Percentiles rank a stretch among this genome's conserved stretches.
Evolutionary conservation across 768 basidiomycete species (phyloP).

Genomic region (Albatrellus ellisii): DNA sequence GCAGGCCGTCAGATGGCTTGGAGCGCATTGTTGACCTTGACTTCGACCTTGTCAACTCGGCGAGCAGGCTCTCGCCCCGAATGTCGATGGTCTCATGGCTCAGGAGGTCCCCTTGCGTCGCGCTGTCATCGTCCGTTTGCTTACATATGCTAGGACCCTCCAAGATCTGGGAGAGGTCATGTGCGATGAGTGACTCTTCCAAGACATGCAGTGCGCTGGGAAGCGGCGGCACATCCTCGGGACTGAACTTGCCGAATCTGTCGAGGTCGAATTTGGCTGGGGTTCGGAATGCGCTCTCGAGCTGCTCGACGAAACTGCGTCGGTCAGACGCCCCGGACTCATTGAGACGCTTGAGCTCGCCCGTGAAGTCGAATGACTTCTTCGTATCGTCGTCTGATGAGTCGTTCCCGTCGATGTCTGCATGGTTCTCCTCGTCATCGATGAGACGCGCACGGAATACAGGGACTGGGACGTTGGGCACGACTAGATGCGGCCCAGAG

Average conservation of each 20-base stretch:
- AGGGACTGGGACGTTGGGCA: slow-evolving; percentile 16
- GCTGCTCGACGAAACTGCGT: slow-evolving; percentile 65
- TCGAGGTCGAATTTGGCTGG: slow-evolving; percentile 56
- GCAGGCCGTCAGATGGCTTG: slow-evolving; percentile 46
- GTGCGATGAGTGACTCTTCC: slow-evolving; percentile 8
- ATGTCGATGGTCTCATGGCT: slow-evolving; percentile 10
- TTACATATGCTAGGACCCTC: background rate
- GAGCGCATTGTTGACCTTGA: slow-evolving; percentile 23
- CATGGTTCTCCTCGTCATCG: slow-evolving; percentile 30
- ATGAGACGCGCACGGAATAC: slow-evolving; percentile 32
- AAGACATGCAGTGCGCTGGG: slow-evolving; percentile 31
- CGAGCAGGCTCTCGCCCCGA: background rate
- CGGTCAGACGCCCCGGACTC: slow-evolving; percentile 59
- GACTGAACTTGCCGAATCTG: slow-evolving; percentile 25
- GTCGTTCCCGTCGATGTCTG: slow-evolving; percentile 27
- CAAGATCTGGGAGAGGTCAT: slow-evolving; percentile 3
- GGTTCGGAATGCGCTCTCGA: slow-evolving; percentile 69
- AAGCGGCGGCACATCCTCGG: slow-evolving; percentile 36
- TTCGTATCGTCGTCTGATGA: slow-evolving; percentile 54
- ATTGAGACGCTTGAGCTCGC: slow-evolving; percentile 56
- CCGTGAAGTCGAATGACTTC: slow-evolving; percentile 77
- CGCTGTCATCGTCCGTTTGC: background rate
- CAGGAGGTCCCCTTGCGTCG: slow-evolving; percentile 5
- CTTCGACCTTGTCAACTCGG: slow-evolving; percentile 12
- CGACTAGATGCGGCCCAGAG: background rate